phyloP scores from a whole-genome alignment of 768 basidiomycete genomes.

The Pulveroboletus sp. region DNA sequence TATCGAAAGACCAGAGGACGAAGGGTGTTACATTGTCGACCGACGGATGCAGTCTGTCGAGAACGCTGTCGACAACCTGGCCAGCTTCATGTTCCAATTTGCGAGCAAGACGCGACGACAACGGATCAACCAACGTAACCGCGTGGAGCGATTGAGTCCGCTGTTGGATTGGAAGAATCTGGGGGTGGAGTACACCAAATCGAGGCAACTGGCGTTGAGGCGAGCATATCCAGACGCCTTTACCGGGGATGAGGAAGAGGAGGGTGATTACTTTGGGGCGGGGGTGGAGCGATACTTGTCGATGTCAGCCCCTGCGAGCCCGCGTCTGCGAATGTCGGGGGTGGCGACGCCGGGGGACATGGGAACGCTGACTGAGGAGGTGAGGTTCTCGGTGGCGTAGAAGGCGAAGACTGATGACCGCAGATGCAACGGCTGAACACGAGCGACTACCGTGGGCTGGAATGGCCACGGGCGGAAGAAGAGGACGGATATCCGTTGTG shows the following conservation, averaged over 20 bases:
- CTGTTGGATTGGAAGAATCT: slow-evolving; percentile 98
- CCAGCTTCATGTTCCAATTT: slow-evolving; percentile 72
- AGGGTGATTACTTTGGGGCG: slow-evolving; percentile 34
- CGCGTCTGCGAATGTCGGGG: slow-evolving; percentile 68
- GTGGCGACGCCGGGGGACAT: slow-evolving; percentile 91
- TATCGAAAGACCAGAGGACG: slow-evolving; percentile 90
- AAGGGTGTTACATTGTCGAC: slow-evolving; percentile 96
- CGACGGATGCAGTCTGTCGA: slow-evolving; percentile 86
- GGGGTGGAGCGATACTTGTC: slow-evolving; percentile 69
- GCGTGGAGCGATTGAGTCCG: slow-evolving; percentile 91
- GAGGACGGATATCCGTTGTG: slow-evolving; percentile 91
- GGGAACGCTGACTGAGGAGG: slow-evolving; percentile 85
- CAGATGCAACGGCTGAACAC: slow-evolving; percentile 87
- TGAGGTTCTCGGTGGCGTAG: slow-evolving; percentile 27
- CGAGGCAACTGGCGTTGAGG: slow-evolving; percentile 84
- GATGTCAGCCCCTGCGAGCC: slow-evolving; percentile 82
- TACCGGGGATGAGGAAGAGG: slow-evolving; percentile 49
- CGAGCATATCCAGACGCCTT: slow-evolving; percentile 96
- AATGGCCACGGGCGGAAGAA: slow-evolving; percentile 67
- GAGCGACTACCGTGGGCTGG: slow-evolving; percentile 70
- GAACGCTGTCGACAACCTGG: slow-evolving; percentile 83
- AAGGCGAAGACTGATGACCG: background rate
- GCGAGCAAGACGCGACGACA: slow-evolving; percentile 85
- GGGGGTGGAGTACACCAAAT: slow-evolving; percentile 95
- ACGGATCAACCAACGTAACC: slow-evolving; percentile 97